These are phyloP conservation scores for Penicillium goetzii DNA, from an alignment of 495 filamentous ascomycete species.

Conservation along the genomic window DNA sequence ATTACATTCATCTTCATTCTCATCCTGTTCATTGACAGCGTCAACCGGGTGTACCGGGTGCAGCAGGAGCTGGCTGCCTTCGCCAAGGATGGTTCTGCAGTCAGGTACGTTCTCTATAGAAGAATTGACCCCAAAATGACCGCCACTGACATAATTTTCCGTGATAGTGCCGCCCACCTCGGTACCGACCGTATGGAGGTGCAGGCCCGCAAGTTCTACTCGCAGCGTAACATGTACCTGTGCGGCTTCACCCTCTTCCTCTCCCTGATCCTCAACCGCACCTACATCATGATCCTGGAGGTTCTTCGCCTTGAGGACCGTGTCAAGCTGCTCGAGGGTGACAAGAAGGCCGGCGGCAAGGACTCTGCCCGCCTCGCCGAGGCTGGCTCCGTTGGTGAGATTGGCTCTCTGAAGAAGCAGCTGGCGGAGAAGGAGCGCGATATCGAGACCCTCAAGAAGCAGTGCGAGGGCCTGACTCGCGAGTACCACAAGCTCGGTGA, in stretches of 20 bases:
- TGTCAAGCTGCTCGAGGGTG: conserved; percentile 81
- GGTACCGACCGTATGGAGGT: conserved; percentile 95
- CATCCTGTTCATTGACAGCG: conserved; percentile 96
- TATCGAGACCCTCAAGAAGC: conserved; percentile 82
- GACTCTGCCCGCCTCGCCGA: conserved; percentile 62
- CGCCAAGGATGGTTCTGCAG: conserved; percentile 51
- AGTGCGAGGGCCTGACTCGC: conserved; percentile 70
- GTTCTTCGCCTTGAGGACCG: conserved; percentile 90
- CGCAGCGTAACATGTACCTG: conserved; percentile 99
- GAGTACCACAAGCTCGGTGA: conserved; percentile 86
- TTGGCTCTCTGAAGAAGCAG: conserved; percentile 71
- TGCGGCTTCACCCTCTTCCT: conserved; percentile 99
- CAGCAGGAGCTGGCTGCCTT: conserved; percentile 79
- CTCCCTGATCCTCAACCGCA: conserved; percentile 97
- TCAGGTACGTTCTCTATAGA: conserved; percentile 40
- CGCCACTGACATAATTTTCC: conserved; percentile 30
- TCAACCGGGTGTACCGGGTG: conserved; percentile 97
- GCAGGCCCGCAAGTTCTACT: conserved; percentile 99
- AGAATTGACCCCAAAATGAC: not conserved
- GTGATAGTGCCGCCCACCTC: conserved; percentile 65
- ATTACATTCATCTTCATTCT: conserved; percentile 99
- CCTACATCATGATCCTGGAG: conserved; percentile 96
- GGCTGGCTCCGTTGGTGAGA: conserved; percentile 74
- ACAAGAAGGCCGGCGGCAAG: conserved; percentile 74
- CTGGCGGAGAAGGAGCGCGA: conserved; percentile 72